These are phyloP conservation scores for Neocucurbitaria cava DNA, from an alignment of 2,329 filamentous ascomycete genomes.

Conservation along the genomic window DNA sequence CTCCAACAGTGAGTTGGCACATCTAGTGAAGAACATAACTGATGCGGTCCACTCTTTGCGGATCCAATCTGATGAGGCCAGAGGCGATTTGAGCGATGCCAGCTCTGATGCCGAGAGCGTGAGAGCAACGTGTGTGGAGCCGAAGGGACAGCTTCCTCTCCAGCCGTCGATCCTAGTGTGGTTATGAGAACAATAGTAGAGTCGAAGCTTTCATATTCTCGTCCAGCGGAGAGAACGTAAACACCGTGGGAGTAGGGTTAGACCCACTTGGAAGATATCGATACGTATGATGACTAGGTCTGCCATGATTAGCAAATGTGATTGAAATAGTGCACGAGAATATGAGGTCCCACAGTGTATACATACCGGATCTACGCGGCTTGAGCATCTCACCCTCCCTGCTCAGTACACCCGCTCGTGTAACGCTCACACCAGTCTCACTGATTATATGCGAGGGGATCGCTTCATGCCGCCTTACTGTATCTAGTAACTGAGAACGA, in stretches of 20 bases:
- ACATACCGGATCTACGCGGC: too few species aligned
- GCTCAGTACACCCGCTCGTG: neutral
- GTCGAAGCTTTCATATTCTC: conserved; percentile 28
- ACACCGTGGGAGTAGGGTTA: conserved; percentile 28
- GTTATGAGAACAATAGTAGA: conserved; percentile 35
- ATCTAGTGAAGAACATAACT: too few species aligned
- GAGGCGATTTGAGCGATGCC: conserved; percentile 35
- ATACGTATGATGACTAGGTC: conserved; percentile 10
- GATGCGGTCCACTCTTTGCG: conserved; percentile 33
- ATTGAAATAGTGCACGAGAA: too few species aligned
- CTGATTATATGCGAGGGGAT: neutral
- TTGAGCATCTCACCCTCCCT: too few species aligned
- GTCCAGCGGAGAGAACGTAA: conserved; percentile 18
- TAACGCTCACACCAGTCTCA: neutral
- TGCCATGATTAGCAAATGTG: conserved; percentile 2
- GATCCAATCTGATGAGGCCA: conserved; percentile 30
- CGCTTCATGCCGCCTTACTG: neutral
- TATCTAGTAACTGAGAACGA: neutral
- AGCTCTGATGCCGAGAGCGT: conserved; percentile 29
- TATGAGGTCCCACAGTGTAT: too few species aligned
- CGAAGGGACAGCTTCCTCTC: conserved; percentile 36
- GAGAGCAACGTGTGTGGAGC: conserved; percentile 28
- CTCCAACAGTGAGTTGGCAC: too few species aligned
- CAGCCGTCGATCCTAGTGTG: conserved; percentile 30
- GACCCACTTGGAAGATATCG: conserved; percentile 30